Conservation (phyloP, 2,329 filamentous ascomycete species). For the Ophiostoma montium region DNA sequence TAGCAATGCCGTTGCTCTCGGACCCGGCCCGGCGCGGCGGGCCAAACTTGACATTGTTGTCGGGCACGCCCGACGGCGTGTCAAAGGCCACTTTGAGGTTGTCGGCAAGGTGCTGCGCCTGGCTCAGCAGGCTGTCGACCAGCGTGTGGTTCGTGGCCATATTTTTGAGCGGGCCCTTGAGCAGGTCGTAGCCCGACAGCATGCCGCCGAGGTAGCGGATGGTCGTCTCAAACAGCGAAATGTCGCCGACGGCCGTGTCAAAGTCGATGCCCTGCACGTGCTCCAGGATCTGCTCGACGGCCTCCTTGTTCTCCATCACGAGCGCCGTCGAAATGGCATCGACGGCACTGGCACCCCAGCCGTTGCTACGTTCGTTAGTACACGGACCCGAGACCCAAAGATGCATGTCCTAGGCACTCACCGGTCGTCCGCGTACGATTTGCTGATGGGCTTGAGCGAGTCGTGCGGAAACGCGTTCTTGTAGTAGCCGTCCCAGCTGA, state of each 20-base stretch:
- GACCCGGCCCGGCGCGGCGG: constrained; percentile 34
- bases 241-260: constrained; percentile 38
- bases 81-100: constrained; percentile 65
- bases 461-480: constrained; percentile 66
- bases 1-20: constrained; percentile 56
- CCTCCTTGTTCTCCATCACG: constrained; percentile 55
- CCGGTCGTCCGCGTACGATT: constrained; percentile 55
- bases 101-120: constrained; percentile 56
- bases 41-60: constrained; percentile 50
- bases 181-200: constrained; percentile 60
- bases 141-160: constrained; percentile 26
- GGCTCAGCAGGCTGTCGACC: constrained; percentile 46
- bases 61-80: constrained; percentile 60
- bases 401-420: constrained; percentile 23
- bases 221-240: constrained; percentile 81
- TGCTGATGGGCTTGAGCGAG: constrained; percentile 55
- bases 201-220: constrained; percentile 78
- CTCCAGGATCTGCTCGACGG: constrained; percentile 56
- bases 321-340: constrained; percentile 71
- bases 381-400: too few species aligned
- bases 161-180: constrained; percentile 49
- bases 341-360: constrained; percentile 72
- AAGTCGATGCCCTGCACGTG: constrained; percentile 62
- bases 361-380: constrained; percentile 45
- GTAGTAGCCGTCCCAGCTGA: constrained; percentile 60